Conservation (phyloP, 1,284 basidiomycete genomes). For the Puccinia triticina region DNA sequence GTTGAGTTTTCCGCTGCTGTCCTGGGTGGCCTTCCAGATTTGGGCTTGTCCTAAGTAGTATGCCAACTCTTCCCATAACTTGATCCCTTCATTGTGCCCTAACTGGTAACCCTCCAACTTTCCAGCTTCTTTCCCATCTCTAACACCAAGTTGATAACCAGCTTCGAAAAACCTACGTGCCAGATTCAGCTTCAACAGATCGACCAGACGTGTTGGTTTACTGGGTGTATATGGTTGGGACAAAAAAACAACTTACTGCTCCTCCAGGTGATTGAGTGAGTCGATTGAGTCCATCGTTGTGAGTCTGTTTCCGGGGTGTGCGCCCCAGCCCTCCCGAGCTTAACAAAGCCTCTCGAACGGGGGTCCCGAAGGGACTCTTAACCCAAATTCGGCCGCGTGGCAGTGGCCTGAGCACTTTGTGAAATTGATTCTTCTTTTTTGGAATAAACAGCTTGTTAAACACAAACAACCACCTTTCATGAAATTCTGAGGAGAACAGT, state of each 20-base stretch:
- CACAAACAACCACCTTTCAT: too few relatives aligned
- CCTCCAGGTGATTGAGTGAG: slow-evolving; percentile 41
- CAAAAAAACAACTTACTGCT: slow-evolving; percentile 4
- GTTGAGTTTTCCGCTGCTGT: slow-evolving; percentile 15
- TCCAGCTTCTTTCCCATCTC: slow-evolving; percentile 28
- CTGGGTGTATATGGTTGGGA: too few relatives aligned
- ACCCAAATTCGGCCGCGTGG: too few relatives aligned
- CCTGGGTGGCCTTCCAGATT: slow-evolving; percentile 11
- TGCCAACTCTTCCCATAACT: slow-evolving; percentile 32
- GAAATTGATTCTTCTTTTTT: too few relatives aligned
- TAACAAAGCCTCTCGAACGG: too few relatives aligned
- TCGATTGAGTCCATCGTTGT: slow-evolving; percentile 26
- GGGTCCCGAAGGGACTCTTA: too few relatives aligned
- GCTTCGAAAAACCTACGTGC: slow-evolving; percentile 16
- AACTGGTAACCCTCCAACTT: slow-evolving; percentile 28
- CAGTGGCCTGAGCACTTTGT: too few relatives aligned
- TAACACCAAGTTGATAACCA: slow-evolving; percentile 29
- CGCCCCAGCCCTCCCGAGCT: neutral
- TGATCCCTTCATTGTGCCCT: slow-evolving; percentile 23
- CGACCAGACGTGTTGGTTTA: neutral
- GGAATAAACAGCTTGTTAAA: too few relatives aligned
- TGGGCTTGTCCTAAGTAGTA: slow-evolving; percentile 38
- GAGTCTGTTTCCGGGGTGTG: neutral
- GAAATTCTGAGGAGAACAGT: too few relatives aligned
- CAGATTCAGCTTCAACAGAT: neutral